Base-by-base conservation (phyloP, 164 flowering plant genomes). In the Aristolochia fimbriata region DNA sequence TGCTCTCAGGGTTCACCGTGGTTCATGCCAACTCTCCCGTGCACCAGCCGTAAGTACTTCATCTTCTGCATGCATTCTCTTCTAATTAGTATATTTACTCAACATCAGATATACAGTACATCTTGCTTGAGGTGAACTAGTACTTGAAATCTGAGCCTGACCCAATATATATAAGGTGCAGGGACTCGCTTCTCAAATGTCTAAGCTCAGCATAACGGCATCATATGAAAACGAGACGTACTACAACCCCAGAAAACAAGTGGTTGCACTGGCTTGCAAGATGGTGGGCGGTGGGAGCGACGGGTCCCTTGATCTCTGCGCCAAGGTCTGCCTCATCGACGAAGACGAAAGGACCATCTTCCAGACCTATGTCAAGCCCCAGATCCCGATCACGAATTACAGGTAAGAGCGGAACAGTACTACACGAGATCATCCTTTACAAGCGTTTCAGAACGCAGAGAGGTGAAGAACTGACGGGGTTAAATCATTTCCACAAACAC, bases 201-300 rank as follows among this genome's bases (percentile, higher is more conserved):
- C 86, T 15, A 84, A 65, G 70, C 57, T 86, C 63, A 80, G 85
- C 19, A 61, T 82, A 27, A 63, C 77, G 0, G 85, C 82, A 22
- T 73, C 25, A 71, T 15, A 13, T 77, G 64, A 79, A 67, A 61
- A 70, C 73, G 45, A 22, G 50, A 55, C 1, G 1, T 78, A 77
- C 57, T 78, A 77, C 57, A 59, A 62, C 43, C 73, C 70, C 22
- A 68, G 79, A 69, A 62, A 71, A 61, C 68, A 71, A 57, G 93
- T 78, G 17, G 84, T 84, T 61, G 85, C 93, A 53, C 66, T 88
- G 9, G 80, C 81, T 46, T 84, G 96, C 80, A 87, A 87, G 72
- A 83, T 87, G 95, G 96, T 92, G 6, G 96, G 96, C 5, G 98
- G 96, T 14, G 95, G 98, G 15, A 84, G 84, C 49, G 95, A 87